Base-by-base conservation (phyloP, 163 green algal species). In the Scenedesmus sp. region DNA sequence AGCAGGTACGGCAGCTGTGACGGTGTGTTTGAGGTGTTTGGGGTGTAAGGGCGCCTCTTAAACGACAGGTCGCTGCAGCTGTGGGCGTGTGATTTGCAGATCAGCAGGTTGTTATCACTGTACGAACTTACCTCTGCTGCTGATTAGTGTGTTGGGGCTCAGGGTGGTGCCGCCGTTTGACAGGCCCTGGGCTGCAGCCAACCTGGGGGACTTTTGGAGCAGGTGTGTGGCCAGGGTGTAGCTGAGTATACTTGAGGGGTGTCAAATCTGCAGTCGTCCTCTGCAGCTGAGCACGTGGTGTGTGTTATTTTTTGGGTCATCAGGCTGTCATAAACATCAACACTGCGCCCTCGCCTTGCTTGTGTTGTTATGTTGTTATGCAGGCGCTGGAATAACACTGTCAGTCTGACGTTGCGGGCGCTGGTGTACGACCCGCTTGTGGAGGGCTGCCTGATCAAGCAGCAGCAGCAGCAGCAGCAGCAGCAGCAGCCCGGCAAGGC, bases 91-190 rank as follows among this genome's bases (percentile, higher is more conserved):
- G 34, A 46, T 46, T 46, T 46, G 34, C 34, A 46, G 34, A 46
- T 46, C 34, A 46, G 34, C 34, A 46, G 34, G 34, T 46, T 46
- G 34, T 46, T 46, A 46, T 46, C 34, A 46, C 34, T 46, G 34
- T 46, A 46, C 34, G 34, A 46, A 46, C 34, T 46, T 46, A 46
- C 34, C 34, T 46, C 34, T 46, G 34, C 34, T 96, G 82, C 3
- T 93, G 4, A 92, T 93, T 3, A 84, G 90, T 13, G n/a, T 94
- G 59, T 82, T 94, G 15, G 95, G 92, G 26, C 55, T 97, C 70
- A 73, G 92, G 16, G 88, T 98, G 46, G 92, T 94, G 0, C 96
- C 96, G 5, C 95, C 97, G 23, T 98, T 98, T 88, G 95, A 98
- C 93, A 81, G 91, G 70, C 96, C 96, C 4, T 98, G 94, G 94